Conservation (phyloP, 2,329 filamentous ascomycete species). For the Claviceps fusiformis region DNA sequence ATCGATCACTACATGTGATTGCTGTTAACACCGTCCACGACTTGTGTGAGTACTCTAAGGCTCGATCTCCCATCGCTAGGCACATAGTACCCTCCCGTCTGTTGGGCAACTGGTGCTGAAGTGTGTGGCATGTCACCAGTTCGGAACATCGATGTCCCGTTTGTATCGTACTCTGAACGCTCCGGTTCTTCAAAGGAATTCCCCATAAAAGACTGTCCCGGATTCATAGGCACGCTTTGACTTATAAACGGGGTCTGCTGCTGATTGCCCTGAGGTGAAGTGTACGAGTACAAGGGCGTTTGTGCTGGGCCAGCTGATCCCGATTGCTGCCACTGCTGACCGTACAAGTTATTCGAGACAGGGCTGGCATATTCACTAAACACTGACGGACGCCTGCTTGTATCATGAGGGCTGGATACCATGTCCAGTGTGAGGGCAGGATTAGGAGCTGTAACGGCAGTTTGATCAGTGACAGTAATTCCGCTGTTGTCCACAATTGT, state of each 20-base stretch:
- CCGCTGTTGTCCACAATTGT: slow-evolving; percentile 25
- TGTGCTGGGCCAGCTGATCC: slow-evolving; percentile 27
- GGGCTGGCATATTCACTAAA: slow-evolving; percentile 34
- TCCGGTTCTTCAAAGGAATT: slow-evolving; percentile 21
- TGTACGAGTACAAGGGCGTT: slow-evolving; percentile 32
- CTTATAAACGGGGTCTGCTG: slow-evolving; percentile 19
- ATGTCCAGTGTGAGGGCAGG: slow-evolving; percentile 30
- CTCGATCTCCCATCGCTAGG: slow-evolving; percentile 19
- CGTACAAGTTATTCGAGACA: slow-evolving; percentile 25
- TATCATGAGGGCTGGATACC: slow-evolving; percentile 30
- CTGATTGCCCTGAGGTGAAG: slow-evolving; percentile 22
- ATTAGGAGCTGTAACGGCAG: slow-evolving; percentile 20
- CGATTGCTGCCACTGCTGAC: slow-evolving; percentile 28
- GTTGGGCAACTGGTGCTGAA: slow-evolving; percentile 14
- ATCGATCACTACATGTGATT: slow-evolving; percentile 13
- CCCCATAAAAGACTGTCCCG: slow-evolving; percentile 21
- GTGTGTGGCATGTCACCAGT: slow-evolving; percentile 17
- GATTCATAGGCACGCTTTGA: slow-evolving; percentile 18
- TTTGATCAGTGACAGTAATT: slow-evolving; percentile 21
- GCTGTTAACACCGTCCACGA: slow-evolving; percentile 17
- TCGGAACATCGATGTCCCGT: slow-evolving; percentile 20
- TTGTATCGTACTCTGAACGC: slow-evolving; percentile 19
- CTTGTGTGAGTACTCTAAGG: slow-evolving; percentile 15
- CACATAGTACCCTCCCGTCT: slow-evolving; percentile 19
- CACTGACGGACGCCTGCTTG: slow-evolving; percentile 30